A percentile compares a stretch with the other conserved stretches of the same genome.
phyloP scores from a whole-genome alignment of 2,329 filamentous ascomycete species.

The Colletotrichum euphorbiae region DNA sequence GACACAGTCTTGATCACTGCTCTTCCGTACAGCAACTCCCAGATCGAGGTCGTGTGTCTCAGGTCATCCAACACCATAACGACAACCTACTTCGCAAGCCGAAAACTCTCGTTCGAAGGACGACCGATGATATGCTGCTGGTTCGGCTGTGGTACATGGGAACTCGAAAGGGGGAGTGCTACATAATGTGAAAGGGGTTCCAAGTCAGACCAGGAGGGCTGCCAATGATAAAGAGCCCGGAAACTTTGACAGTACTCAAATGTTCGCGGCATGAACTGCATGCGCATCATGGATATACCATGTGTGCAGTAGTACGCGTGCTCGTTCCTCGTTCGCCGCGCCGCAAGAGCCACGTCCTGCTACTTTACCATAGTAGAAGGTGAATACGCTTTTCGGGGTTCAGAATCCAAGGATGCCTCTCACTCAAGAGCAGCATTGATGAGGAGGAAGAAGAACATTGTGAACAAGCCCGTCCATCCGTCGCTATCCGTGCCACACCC shows the following conservation, averaged over 20 bases:
- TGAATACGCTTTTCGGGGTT: not conserved
- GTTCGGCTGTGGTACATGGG: not conserved
- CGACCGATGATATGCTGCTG: not conserved
- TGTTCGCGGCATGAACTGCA: conserved; percentile 20
- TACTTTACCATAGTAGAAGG: not conserved
- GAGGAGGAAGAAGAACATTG: not conserved
- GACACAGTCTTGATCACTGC: not conserved
- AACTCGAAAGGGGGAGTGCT: not conserved
- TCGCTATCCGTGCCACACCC: not conserved
- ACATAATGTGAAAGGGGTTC: not conserved
- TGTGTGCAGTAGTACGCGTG: conserved; percentile 7
- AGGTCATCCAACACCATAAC: conserved; percentile 4
- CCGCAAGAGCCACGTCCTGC: conserved; percentile 1
- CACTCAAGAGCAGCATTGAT: not conserved
- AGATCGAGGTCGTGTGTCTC: not conserved
- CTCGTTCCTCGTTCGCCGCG: conserved; percentile 14
- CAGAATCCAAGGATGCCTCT: not conserved
- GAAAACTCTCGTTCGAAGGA: conserved; percentile 11
- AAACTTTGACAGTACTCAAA: conserved; percentile 26
- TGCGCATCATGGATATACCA: conserved; percentile 23
- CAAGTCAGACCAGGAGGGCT: not conserved
- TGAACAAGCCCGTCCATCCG: not conserved
- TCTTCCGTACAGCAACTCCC: not conserved
- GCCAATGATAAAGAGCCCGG: not conserved
- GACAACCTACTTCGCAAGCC: not conserved